A percentile compares a stretch with the other conserved stretches of the same genome.
Conservation (phyloP, 1,284 basidiomycete genomes). For the Apiotrichum brassicae region DNA sequence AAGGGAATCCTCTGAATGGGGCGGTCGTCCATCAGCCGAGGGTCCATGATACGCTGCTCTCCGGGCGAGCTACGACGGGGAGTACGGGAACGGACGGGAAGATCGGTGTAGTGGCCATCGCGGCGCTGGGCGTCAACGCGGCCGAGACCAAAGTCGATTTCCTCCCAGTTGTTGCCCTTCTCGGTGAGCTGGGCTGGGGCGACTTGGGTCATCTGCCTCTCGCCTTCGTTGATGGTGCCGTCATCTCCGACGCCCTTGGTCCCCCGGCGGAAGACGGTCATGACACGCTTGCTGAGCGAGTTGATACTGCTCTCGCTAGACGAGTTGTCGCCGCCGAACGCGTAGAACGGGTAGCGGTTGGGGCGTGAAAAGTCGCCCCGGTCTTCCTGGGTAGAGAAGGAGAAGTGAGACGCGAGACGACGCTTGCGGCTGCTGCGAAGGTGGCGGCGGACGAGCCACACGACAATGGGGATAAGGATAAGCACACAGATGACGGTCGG, state of each 20-base stretch:
- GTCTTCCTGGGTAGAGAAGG: constrained; percentile 41
- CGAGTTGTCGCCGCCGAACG: constrained; percentile 29
- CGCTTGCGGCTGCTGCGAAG: constrained; percentile 37
- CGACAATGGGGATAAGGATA: constrained; percentile 28
- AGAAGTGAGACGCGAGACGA: constrained; percentile 44
- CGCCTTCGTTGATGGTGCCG: constrained; percentile 16
- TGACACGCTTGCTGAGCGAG: constrained; percentile 15
- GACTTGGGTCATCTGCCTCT: constrained; percentile 29
- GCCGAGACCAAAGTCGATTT: constrained; percentile 47
- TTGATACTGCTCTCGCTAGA: constrained; percentile 22
- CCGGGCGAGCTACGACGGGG: constrained; percentile 1
- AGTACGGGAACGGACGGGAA: constrained; percentile 4
- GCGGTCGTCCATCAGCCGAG: too few species aligned
- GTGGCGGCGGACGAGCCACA: constrained; percentile 39
- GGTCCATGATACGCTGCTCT: constrained; percentile 2
- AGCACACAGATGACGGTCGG: constrained; percentile 35
- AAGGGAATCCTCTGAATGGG: constrained; percentile 1
- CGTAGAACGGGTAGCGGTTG: constrained; percentile 29
- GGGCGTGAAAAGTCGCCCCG: constrained; percentile 25
- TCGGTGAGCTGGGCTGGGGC: constrained; percentile 14
- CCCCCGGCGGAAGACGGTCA: constrained; percentile 21
- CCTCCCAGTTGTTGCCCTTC: constrained; percentile 43
- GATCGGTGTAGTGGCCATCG: constrained; percentile 18
- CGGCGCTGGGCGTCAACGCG: constrained; percentile 36
- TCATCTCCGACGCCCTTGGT: constrained; percentile 19